Percentiles rank a stretch among this genome's conserved stretches.
These are phyloP conservation scores for Cucurbitaria berberidis DNA, from an alignment of 2,329 filamentous ascomycete genomes.

Conservation along the genomic window DNA sequence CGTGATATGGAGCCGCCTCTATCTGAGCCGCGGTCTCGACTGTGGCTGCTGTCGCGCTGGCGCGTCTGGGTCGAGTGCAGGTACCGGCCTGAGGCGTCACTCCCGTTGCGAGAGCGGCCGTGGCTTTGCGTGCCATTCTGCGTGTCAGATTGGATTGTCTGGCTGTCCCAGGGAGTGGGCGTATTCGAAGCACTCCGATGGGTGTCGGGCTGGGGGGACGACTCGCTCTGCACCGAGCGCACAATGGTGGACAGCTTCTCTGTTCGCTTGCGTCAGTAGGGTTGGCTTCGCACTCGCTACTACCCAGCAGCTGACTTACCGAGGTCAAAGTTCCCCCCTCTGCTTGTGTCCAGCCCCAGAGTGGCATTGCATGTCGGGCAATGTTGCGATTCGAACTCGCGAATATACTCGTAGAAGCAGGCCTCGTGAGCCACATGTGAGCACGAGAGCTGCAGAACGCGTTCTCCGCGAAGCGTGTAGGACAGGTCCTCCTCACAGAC, in stretches of 20 bases:
- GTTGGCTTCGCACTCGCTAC: constrained; percentile 9
- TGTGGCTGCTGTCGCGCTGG: constrained; percentile 48
- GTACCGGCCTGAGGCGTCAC: constrained; percentile 42
- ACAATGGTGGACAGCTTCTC: constrained; percentile 96
- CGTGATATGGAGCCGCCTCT: constrained; percentile 47
- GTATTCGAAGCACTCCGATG: constrained; percentile 61
- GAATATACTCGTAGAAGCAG: constrained; percentile 98
- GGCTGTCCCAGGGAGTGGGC: constrained; percentile 72
- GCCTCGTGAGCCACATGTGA: constrained; percentile 97
- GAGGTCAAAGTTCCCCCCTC: constrained; percentile 90
- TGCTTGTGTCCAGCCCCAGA: constrained; percentile 87
- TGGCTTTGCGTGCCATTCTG: constrained; percentile 54
- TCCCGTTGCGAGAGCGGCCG: constrained; percentile 41
- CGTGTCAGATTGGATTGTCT: constrained; percentile 45
- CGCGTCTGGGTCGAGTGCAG: constrained; percentile 34
- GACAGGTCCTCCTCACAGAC: constrained; percentile 97
- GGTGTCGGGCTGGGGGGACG: constrained; percentile 29
- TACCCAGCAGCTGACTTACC: constrained; percentile 67
- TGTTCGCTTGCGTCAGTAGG: constrained; percentile 51
- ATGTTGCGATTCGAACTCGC: constrained; percentile 90
- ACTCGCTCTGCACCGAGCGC: constrained; percentile 77
- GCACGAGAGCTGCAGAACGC: constrained; percentile 94
- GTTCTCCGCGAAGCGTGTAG: constrained; percentile 91
- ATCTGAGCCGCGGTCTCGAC: constrained; percentile 46
- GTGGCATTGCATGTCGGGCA: constrained; percentile 94